Conservation (phyloP, 2,329 filamentous ascomycete species). For the Trichoderma sp. region DNA sequence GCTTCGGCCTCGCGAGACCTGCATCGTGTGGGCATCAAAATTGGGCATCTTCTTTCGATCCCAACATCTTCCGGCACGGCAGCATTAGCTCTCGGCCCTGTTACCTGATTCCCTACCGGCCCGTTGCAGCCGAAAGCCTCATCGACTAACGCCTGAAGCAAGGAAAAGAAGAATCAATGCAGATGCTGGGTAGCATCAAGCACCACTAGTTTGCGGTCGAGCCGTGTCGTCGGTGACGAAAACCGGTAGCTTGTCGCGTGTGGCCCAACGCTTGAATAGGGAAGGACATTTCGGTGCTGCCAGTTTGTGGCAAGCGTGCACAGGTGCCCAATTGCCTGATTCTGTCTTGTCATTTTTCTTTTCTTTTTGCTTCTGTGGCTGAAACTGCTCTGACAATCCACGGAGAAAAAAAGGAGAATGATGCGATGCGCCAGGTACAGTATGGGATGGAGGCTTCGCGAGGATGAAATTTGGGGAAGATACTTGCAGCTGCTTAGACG, state of each 20-base stretch:
- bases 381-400: conserved; percentile 9
- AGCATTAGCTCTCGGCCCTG: neutral
- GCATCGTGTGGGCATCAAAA: neutral
- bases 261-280: neutral
- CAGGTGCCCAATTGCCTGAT: neutral
- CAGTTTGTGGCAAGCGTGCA: neutral
- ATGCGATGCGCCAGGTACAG: neutral
- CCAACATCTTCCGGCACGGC: neutral
- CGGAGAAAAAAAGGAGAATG: neutral
- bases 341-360: neutral
- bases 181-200: neutral
- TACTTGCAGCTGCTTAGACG: neutral
- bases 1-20: neutral
- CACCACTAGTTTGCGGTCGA: conserved; percentile 14
- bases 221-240: conserved; percentile 26
- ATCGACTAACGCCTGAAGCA: neutral
- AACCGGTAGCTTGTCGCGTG: conserved; percentile 27
- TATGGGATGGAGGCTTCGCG: neutral
- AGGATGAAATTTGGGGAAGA: neutral
- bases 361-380: neutral
- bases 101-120: neutral
- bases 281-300: neutral
- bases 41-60: neutral
- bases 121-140: neutral
- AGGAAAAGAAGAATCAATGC: neutral